Base-by-base conservation (phyloP, 1,139 yeast species). In the Dujonia santamariae region DNA sequence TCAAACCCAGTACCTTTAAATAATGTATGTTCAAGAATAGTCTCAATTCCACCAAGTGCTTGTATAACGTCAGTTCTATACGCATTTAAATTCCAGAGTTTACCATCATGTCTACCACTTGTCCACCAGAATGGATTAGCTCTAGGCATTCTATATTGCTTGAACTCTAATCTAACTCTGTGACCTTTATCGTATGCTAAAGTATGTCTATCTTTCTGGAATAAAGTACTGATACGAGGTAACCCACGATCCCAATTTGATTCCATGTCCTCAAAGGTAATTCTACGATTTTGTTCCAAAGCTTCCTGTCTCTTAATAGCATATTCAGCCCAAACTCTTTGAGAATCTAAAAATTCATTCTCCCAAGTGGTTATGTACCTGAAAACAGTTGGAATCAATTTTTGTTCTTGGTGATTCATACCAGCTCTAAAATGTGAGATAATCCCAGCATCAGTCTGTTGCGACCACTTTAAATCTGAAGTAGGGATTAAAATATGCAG, bases 61-160 rank as follows among this genome's bases (percentile, higher is more conserved):
- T 92, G 97, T 28, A 94, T 90, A 2, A 92, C 96, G 61, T 94
- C 99, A 0, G 97, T 83, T 47, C 98, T 72, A 53, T 94, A 94
- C 1, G 96, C 83, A 51, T 85, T 86, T 43, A 94, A 66, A 51
- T 90, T 88, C 98, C 98, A 94, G 36, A 94, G 65, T 48, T 84
- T 86, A 45, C 99, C 99, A 56, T 94, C 99, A 54, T 94, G 98
- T 33, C 86, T 83, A 41, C 80, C 77, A 38, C 81, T 83, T 0
- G 96, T 85, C 98, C 98, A 94, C 97, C 97, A 88, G 59, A 87
- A 92, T 4, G 97, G 95, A 48, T 85, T 87, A 47, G 72, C 78
- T 32, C 92, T 72, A 7, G 86, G 72, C 32, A 85, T 60, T 12
- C 85, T 77, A 50, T 64, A 88, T 47, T 81, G 86, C 42, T 82